Base-by-base conservation (phyloP, 805 yeast species). In the Yamadazyma olivae region DNA sequence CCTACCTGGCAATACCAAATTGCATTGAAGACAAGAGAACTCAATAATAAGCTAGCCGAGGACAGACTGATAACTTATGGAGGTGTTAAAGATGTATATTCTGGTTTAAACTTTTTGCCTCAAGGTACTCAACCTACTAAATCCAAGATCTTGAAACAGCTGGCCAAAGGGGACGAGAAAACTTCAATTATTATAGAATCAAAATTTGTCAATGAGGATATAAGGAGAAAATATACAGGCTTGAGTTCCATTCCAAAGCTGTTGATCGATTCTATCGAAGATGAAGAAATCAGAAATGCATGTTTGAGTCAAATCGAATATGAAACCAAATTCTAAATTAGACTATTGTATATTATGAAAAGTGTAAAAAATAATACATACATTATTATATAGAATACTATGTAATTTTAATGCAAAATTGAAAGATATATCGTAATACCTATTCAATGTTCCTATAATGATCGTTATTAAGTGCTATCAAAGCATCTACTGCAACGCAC, bases 1-100 rank as follows among this genome's bases (percentile, higher is more conserved):
- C 81, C 82, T 21, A 78, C 83, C 24, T 89, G 96, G 96, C 74
- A 89, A 62, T 77, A 74, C 47, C 90, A 86, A 50, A 89, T 87
- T 47, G 93, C 95, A 0, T 61, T 71, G n/a, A 83, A 91, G 21
- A 77, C 89, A 3, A 71, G 83, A 44, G 79, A 79, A 34, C 85
- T 75, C 54, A 93, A 93, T 56, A 63, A 76, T 22, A 71, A 71
- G 39, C 61, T 89, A 31, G 59, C 72, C n/a, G 69, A 66, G 24
- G 75, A 74, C 36, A 78, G 83, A 40, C 67, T 90, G 43, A 66
- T 63, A 15, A 72, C 74, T 17, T 63, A 74, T 25, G 67, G 79
- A 33, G 90, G 90, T 1, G 56, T 76, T 15, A 79, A 80, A 52
- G 98, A 91, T 54, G 76, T 83, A 1, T 91, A 89, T 57, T 84